Evolutionary conservation across 495 filamentous ascomycete species (phyloP).

Genomic region (Cairneyella variabilis): DNA sequence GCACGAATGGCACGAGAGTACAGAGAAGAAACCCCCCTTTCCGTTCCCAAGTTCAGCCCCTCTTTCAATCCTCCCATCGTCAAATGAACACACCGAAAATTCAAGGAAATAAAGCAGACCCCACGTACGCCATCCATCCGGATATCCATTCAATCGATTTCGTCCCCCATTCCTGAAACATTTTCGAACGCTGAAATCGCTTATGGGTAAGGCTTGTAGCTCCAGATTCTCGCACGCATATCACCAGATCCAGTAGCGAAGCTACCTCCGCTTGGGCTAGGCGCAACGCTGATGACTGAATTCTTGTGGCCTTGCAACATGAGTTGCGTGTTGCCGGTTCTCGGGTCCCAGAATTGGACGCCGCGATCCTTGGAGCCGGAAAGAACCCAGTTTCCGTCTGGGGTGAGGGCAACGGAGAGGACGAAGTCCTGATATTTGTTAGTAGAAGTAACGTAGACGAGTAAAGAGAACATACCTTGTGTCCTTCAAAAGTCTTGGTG

Average conservation of each 20-base stretch:
- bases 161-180: not conserved
- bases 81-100: too few relatives aligned
- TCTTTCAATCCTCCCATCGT: too few relatives aligned
- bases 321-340: constrained; percentile 81
- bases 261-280: constrained; percentile 71
- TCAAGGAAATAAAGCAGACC: too few relatives aligned
- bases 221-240: constrained; percentile 90
- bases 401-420: constrained; percentile 81
- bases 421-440: constrained; percentile 73
- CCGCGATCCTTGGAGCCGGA: constrained; percentile 88
- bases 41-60: too few relatives aligned
- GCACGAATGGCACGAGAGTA: too few relatives aligned
- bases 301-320: constrained; percentile 95
- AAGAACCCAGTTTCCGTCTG: constrained; percentile 85
- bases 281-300: constrained; percentile 85
- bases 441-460: constrained; percentile 21
- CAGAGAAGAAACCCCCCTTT: too few relatives aligned
- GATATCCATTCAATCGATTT: not conserved
- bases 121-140: not conserved
- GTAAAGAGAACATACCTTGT: constrained; percentile 60
- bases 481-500: constrained; percentile 85
- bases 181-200: not conserved
- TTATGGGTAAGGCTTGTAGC: constrained; percentile 51
- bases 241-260: constrained; percentile 90
- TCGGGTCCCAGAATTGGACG: constrained; percentile 90